phyloP scores from a whole-genome alignment of 1,139 yeast species.

The Taphrina pruni region DNA sequence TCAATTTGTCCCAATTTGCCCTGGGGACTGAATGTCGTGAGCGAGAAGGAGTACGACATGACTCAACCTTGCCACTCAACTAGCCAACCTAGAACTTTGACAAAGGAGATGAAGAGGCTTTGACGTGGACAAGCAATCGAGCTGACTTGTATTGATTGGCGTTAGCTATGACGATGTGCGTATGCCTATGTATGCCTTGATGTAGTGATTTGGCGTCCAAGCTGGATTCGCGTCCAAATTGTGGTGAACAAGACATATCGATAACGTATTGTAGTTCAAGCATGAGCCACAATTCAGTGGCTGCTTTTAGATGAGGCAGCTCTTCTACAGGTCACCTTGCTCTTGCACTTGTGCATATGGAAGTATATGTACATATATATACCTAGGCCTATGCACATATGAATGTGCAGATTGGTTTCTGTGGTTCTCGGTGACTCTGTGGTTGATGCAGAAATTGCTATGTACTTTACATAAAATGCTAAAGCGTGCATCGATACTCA shows the following conservation, averaged over 20 bases:
- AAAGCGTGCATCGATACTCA: too few species aligned
- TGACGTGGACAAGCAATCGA: neutral
- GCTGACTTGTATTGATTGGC: neutral
- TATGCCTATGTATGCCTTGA: neutral
- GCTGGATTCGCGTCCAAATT: conserved; percentile 22
- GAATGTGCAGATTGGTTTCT: too few species aligned
- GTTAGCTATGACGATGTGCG: neutral
- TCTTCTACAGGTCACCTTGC: too few species aligned
- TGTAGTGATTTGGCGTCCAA: neutral
- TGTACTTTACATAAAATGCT: too few species aligned
- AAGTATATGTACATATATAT: too few species aligned
- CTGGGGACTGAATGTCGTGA: conserved; percentile 95
- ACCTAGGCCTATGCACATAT: too few species aligned
- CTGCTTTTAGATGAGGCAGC: too few species aligned
- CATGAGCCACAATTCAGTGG: too few species aligned
- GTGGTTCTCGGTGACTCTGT: too few species aligned
- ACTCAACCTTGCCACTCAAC: neutral
- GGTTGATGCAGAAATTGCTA: too few species aligned
- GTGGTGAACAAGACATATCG: neutral
- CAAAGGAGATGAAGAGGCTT: neutral
- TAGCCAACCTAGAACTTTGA: neutral
- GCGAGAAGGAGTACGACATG: conserved; percentile 79
- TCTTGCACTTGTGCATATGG: too few species aligned
- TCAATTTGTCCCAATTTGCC: conserved; percentile 98
- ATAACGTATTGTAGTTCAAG: too few species aligned